A percentile compares a stretch with the other conserved stretches of the same genome.
Evolutionary conservation across 2,329 filamentous ascomycete genomes (phyloP).

Genomic region (Apiospora phragmitis): DNA sequence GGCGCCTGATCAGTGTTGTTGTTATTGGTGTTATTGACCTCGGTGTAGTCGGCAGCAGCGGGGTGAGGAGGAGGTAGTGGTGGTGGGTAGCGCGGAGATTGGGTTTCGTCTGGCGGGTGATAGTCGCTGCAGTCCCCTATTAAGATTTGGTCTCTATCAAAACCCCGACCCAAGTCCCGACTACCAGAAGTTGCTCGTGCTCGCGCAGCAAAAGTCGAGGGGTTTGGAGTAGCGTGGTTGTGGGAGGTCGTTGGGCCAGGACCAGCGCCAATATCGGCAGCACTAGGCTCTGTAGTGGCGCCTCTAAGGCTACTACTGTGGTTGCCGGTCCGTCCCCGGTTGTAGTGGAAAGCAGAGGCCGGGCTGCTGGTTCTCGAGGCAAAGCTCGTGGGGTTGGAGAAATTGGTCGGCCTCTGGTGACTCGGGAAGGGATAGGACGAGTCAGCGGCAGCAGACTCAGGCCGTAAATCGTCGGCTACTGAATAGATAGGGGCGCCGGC

Average conservation of each 20-base stretch:
- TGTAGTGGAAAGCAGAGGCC: constrained; percentile 15
- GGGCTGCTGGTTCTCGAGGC: constrained; percentile 6
- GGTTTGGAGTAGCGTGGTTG: constrained; percentile 3
- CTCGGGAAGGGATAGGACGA: background rate
- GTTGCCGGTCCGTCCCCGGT: constrained; percentile 10
- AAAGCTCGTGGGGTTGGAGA: constrained; percentile 6
- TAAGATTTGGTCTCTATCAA: constrained; percentile 7
- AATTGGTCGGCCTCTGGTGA: background rate
- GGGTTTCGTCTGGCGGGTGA: constrained; percentile 12
- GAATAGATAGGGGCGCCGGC: background rate
- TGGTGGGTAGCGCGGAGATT: constrained; percentile 10
- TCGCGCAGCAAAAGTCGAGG: background rate
- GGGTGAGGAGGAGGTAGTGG: background rate
- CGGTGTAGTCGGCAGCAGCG: background rate
- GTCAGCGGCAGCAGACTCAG: background rate
- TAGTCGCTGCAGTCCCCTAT: constrained; percentile 9
- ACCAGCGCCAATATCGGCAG: background rate
- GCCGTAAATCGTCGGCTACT: background rate
- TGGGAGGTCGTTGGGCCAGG: background rate
- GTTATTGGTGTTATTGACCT: constrained; percentile 11
- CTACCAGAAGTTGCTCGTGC: constrained; percentile 8
- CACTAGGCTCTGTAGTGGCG: constrained; percentile 3
- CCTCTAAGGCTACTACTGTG: background rate
- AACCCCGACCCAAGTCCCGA: constrained; percentile 8
- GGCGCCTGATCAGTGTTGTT: constrained; percentile 17